A percentile compares a stretch with the other conserved stretches of the same genome.
Conservation (phyloP, 495 filamentous ascomycete species). For the Beverwykella pulmonaria region DNA sequence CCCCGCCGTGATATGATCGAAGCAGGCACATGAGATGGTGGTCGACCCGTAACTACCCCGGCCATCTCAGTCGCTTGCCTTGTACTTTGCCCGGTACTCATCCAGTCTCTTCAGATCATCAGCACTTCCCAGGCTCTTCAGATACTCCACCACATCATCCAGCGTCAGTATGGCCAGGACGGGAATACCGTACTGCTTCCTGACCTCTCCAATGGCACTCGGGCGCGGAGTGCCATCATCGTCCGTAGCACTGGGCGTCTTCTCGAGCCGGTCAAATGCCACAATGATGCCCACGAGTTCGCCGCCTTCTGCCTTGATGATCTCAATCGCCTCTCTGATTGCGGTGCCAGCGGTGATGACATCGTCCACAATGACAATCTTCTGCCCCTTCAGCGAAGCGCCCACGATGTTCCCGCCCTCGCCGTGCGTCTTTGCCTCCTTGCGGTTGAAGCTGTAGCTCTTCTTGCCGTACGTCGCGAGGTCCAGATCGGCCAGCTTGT, state of each 20-base stretch:
- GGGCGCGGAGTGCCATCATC: conserved; percentile 43
- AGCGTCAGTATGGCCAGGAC: conserved; percentile 55
- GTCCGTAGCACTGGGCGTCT: conserved; percentile 53
- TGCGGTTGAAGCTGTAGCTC: conserved; percentile 89
- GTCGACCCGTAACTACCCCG: neutral
- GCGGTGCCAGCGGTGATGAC: conserved; percentile 95
- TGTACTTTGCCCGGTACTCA: conserved; percentile 78
- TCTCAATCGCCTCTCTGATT: conserved; percentile 83
- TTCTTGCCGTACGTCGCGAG: conserved; percentile 56
- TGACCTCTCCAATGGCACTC: conserved; percentile 70
- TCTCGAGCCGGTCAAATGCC: conserved; percentile 86
- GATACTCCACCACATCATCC: conserved; percentile 76
- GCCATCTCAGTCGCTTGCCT: conserved; percentile 56
- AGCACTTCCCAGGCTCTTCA: conserved; percentile 56
- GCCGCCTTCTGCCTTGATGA: conserved; percentile 80
- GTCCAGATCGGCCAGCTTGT: conserved; percentile 68
- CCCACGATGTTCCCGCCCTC: conserved; percentile 93
- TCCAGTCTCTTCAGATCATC: conserved; percentile 71
- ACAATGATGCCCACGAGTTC: conserved; percentile 82
- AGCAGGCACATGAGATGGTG: neutral
- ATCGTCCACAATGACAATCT: conserved; percentile 88
- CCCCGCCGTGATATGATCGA: neutral
- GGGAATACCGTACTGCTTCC: conserved; percentile 60
- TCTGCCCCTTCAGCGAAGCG: conserved; percentile 77
- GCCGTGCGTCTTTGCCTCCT: conserved; percentile 91